Conservation (phyloP, 2,329 filamentous ascomycete genomes). For the Aaosphaeria pasadenensis region DNA sequence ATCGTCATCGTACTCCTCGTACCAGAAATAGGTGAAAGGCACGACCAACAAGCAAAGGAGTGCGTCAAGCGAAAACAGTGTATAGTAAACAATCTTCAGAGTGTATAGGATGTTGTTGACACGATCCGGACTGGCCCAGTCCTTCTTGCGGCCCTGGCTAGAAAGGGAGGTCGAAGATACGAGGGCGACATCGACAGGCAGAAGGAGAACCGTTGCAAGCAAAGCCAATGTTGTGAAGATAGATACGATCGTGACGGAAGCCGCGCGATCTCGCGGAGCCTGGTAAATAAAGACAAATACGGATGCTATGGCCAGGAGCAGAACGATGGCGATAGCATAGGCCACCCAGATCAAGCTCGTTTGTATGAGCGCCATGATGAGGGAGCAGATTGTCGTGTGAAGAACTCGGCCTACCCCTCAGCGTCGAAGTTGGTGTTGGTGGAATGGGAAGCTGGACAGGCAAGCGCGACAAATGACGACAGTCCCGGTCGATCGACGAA, state of each 20-base stretch:
- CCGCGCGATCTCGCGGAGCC: conserved; percentile 79
- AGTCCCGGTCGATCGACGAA: no score
- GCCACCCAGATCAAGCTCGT: conserved; percentile 92
- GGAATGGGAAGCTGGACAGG: no score
- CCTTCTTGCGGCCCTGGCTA: conserved; percentile 77
- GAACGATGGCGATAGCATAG: conserved; percentile 76
- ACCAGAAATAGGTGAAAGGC: conserved; percentile 97
- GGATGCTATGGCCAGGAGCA: conserved; percentile 73
- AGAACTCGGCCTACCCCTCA: no score
- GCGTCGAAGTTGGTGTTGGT: no score
- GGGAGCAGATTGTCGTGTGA: background rate
- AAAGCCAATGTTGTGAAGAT: conserved; percentile 84
- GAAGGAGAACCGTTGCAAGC: conserved; percentile 84
- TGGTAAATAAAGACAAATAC: conserved; percentile 93
- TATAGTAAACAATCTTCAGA: conserved; percentile 87
- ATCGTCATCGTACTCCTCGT: conserved; percentile 94
- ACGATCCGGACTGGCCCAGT: conserved; percentile 84
- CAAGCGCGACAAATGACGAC: no score
- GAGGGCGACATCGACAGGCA: conserved; percentile 93
- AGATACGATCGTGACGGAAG: conserved; percentile 76
- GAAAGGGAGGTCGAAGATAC: conserved; percentile 82
- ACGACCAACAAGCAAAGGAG: conserved; percentile 85
- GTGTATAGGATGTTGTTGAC: conserved; percentile 76
- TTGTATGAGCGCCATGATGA: conserved; percentile 68
- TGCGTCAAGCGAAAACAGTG: conserved; percentile 87